Percentiles rank a stretch among this genome's conserved stretches.
phyloP scores from a whole-genome alignment of 176 grass and related monocot genomes.

The Bolboschoenus planiculmis region DNA sequence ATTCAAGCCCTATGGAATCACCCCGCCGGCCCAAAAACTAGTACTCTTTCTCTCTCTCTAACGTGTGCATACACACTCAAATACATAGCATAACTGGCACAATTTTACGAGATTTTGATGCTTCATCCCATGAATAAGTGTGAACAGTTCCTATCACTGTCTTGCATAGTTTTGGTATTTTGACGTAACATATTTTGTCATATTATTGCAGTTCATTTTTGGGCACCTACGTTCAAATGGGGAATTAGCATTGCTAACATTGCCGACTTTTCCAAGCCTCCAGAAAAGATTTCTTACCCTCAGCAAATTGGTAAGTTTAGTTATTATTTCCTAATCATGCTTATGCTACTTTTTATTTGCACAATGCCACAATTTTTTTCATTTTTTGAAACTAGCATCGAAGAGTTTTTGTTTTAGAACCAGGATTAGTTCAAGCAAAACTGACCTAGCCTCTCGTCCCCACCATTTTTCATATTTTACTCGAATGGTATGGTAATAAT shows the following conservation, averaged over 20 bases:
- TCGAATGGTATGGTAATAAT: neutral
- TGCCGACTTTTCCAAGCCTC: constrained; percentile 86
- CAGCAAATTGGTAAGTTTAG: constrained; percentile 71
- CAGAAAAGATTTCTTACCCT: constrained; percentile 88
- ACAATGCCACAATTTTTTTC: neutral
- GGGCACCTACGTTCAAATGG: constrained; percentile 97
- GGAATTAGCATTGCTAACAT: constrained; percentile 88
- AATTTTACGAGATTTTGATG: neutral
- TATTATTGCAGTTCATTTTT: constrained; percentile 70
- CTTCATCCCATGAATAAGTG: neutral
- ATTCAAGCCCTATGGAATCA: constrained; percentile 87
- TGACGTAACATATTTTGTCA: neutral
- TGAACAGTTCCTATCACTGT: neutral
- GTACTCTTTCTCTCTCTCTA: constrained; percentile 27
- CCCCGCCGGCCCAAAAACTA: constrained; percentile 94
- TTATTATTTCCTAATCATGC: neutral
- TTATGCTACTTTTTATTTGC: neutral
- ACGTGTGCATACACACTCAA: neutral
- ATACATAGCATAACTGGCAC: neutral
- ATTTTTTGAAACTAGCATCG: neutral
- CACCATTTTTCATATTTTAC: neutral
- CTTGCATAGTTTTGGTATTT: neutral
- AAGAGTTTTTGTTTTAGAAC: neutral
- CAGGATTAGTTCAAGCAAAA: neutral
- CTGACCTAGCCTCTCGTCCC: neutral